A percentile compares a stretch with the other conserved stretches of the same genome.
Evolutionary conservation across 768 basidiomycete species (phyloP).

Genomic region (Russula sp.): DNA sequence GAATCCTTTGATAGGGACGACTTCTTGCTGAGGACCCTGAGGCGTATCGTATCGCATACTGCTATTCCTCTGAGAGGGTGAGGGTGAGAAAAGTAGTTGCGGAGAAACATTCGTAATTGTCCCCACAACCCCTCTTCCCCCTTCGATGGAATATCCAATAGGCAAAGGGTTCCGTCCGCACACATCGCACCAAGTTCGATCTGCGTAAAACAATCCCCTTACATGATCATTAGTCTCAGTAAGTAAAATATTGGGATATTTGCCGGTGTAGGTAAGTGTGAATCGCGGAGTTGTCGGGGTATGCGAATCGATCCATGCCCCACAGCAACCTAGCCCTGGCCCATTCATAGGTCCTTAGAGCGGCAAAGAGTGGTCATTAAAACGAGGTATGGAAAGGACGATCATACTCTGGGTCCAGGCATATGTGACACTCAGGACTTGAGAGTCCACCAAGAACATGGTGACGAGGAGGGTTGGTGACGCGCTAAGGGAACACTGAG

Average conservation of each 20-base stretch:
- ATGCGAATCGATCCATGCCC: constrained; percentile 2
- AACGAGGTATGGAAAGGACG: constrained; percentile 4
- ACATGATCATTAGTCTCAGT: constrained; percentile 1
- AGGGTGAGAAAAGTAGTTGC: constrained; percentile 1
- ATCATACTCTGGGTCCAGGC: not conserved
- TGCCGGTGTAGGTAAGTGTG: not conserved
- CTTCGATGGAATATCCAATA: constrained; percentile 10
- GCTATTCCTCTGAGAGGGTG: not conserved
- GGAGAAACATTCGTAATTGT: not conserved
- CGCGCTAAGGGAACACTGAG: constrained; percentile 5
- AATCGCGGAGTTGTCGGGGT: constrained; percentile 22
- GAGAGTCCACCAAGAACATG: constrained; percentile 5
- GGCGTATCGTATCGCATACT: not conserved
- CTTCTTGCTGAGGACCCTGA: constrained; percentile 3
- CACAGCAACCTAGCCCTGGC: constrained; percentile 1
- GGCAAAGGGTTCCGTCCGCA: constrained; percentile 1
- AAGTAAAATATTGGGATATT: constrained; percentile 4
- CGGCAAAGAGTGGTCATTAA: constrained; percentile 13
- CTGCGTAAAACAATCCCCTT: not conserved
- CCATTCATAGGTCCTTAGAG: not conserved
- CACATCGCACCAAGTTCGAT: constrained; percentile 9
- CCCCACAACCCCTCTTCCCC: not conserved
- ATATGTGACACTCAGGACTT: not conserved
- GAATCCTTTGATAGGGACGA: constrained; percentile 4
- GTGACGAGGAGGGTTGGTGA: constrained; percentile 11